A percentile compares a stretch with the other conserved stretches of the same genome.
Evolutionary conservation across 169 alveolate genomes (phyloP).

Genomic region (Plasmodium falciparum): DNA sequence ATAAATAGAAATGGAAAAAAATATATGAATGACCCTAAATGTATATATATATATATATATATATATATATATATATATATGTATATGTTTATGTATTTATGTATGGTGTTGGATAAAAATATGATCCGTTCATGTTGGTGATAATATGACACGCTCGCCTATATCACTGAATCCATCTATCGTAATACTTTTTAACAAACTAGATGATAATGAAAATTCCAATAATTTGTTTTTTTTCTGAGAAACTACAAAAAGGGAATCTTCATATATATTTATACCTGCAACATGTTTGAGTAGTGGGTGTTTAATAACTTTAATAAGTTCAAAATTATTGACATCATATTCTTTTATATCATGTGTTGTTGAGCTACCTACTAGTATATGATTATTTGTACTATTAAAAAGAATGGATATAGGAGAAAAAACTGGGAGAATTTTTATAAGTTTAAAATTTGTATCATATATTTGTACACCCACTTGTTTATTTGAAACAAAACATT

Average conservation of each 20-base stretch:
- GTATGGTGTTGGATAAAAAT: neutral
- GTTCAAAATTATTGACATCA: constrained; percentile 58
- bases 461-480: constrained; percentile 72
- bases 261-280: constrained; percentile 50
- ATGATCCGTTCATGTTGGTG: constrained; percentile 7
- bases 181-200: constrained; percentile 29
- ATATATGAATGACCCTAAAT: neutral
- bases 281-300: constrained; percentile 75
- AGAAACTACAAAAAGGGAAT: constrained; percentile 67
- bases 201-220: constrained; percentile 65
- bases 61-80: neutral
- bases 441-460: constrained; percentile 67
- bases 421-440: constrained; percentile 56
- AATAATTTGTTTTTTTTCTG: constrained; percentile 72
- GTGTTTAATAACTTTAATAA: constrained; percentile 63
- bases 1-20: neutral
- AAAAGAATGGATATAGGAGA: constrained; percentile 71
- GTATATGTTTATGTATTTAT: neutral
- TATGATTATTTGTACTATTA: constrained; percentile 43
- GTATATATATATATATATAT: neutral
- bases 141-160: constrained; percentile 70
- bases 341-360: constrained; percentile 76
- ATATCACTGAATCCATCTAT: constrained; percentile 60
- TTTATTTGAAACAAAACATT: constrained; percentile 72
- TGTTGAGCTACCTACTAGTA: constrained; percentile 75